These are phyloP conservation scores for Fusarium kyushuense DNA, from an alignment of 2,329 filamentous ascomycete genomes.

Conservation along the genomic window DNA sequence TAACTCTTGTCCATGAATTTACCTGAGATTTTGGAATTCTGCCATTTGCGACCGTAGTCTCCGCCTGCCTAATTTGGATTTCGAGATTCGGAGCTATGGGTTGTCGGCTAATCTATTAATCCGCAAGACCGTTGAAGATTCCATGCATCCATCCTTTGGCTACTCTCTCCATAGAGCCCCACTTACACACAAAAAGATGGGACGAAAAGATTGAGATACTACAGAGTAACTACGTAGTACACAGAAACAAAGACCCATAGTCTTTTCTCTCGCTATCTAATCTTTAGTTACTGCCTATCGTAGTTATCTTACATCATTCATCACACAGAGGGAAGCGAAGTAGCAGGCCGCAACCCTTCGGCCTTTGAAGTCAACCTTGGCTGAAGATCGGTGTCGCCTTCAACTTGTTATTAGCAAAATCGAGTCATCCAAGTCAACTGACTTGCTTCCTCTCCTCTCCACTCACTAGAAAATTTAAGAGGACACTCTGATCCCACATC, in stretches of 20 bases:
- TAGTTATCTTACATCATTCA: neutral
- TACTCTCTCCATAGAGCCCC: neutral
- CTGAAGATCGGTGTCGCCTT: conserved; percentile 5
- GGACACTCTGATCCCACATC: conserved; percentile 26
- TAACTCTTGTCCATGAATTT: conserved; percentile 35
- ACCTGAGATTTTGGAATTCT: conserved; percentile 54
- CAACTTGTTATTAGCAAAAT: neutral
- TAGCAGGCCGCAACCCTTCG: neutral
- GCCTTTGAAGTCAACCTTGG: conserved; percentile 23
- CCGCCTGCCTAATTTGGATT: conserved; percentile 43
- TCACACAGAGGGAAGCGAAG: neutral
- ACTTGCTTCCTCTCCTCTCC: conserved; percentile 14
- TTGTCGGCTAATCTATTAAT: conserved; percentile 27
- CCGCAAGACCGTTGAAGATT: conserved; percentile 11
- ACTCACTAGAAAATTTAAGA: conserved; percentile 27
- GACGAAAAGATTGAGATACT: neutral
- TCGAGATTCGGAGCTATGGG: conserved; percentile 11
- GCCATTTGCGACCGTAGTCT: conserved; percentile 50
- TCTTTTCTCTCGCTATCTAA: neutral
- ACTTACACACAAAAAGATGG: neutral
- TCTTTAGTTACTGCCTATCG: neutral
- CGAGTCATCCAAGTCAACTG: conserved; percentile 3
- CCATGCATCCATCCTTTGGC: neutral
- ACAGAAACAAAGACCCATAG: no score
- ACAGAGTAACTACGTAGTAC: no score